These are phyloP conservation scores for Erythrophleum ivorense DNA, from an alignment of 331 rosid genomes.

Conservation along the genomic window DNA sequence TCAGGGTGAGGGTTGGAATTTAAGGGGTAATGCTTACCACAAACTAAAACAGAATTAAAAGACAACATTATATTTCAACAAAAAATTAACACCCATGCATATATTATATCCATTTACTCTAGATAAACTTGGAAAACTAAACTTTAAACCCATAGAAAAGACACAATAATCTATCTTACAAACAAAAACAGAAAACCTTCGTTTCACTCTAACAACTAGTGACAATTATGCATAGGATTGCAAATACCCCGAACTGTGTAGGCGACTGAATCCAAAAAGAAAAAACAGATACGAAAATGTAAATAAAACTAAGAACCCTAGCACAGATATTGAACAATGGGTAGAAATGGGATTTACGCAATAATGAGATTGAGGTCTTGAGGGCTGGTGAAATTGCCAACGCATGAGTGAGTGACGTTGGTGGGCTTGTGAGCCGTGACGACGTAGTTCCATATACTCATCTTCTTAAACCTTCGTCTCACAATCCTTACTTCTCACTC, in stretches of 20 bases:
- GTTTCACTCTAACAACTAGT: neutral
- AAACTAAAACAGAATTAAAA: neutral
- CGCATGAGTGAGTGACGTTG: conserved; percentile 94
- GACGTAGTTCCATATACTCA: conserved; percentile 95
- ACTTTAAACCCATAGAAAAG: neutral
- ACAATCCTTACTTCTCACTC: neutral
- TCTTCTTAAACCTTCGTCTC: conserved; percentile 25
- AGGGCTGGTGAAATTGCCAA: conserved; percentile 95
- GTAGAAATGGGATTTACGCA: conserved; percentile 53
- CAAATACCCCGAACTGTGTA: neutral
- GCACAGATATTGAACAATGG: neutral
- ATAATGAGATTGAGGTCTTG: conserved; percentile 95
- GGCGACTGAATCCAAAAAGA: neutral
- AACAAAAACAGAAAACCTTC: conserved; percentile 1
- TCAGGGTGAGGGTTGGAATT: neutral
- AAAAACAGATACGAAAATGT: neutral
- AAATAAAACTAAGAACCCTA: conserved; percentile 33
- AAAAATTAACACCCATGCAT: neutral
- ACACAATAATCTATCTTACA: too few species aligned
- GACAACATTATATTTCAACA: neutral
- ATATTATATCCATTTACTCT: neutral
- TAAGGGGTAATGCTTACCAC: neutral
- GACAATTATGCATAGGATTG: neutral
- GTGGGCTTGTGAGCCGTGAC: conserved; percentile 99
- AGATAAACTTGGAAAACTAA: neutral